A percentile compares a stretch with the other conserved stretches of the same genome.
Conservation (phyloP, 306 rosid genomes). For the Casuarina glauca region DNA sequence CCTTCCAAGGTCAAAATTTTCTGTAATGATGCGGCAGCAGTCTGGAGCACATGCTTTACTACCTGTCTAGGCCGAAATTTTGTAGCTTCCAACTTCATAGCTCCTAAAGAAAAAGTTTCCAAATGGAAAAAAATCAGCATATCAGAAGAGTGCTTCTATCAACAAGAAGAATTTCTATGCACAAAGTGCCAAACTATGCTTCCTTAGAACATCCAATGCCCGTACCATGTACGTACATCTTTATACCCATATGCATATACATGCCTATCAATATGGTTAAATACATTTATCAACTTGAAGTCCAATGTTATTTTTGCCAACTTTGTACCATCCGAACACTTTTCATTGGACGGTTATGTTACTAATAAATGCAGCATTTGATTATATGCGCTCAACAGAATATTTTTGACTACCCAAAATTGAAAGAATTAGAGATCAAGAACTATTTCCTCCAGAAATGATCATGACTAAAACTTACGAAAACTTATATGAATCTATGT, state of each 20-base stretch:
- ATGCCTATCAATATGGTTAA: neutral
- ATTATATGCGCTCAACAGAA: neutral
- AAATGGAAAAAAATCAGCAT: neutral
- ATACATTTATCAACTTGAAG: too few relatives aligned
- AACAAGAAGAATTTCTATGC: neutral
- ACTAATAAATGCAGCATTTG: neutral
- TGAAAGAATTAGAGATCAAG: neutral
- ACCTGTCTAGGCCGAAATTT: slow-evolving; percentile 87
- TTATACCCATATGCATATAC: neutral
- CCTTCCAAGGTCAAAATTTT: slow-evolving; percentile 85
- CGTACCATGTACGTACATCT: too few relatives aligned
- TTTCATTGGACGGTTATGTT: neutral
- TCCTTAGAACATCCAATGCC: neutral
- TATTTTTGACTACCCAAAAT: neutral
- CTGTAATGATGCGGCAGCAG: slow-evolving; percentile 95
- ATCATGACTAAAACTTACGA: too few relatives aligned
- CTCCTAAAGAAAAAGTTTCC: slow-evolving; percentile 52
- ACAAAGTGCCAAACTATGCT: neutral
- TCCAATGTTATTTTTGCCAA: neutral
- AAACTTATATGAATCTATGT: too few relatives aligned
- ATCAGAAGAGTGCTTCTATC: neutral
- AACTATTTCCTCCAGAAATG: neutral
- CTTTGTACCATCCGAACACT: neutral
- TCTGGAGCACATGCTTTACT: slow-evolving; percentile 89
- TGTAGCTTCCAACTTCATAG: slow-evolving; percentile 90